phyloP scores from a whole-genome alignment of 495 filamentous ascomycete genomes.

The Talaromyces borbonicus region DNA sequence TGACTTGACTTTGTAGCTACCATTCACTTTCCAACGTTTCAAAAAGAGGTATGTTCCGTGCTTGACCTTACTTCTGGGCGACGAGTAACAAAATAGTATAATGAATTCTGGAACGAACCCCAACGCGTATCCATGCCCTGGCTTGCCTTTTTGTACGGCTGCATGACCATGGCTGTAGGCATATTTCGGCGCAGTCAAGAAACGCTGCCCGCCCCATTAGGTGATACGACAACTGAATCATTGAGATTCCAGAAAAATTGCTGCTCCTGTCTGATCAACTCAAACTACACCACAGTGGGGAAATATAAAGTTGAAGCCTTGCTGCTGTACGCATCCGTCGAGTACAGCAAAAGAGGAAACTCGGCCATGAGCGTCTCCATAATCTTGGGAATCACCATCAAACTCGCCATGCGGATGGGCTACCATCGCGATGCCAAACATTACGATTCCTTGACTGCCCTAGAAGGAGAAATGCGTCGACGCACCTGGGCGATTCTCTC shows the following conservation, averaged over 20 bases:
- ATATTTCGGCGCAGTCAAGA: constrained; percentile 22
- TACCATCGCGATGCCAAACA: constrained; percentile 36
- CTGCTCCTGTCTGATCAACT: constrained; percentile 24
- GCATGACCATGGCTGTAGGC: constrained; percentile 23
- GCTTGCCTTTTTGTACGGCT: constrained; percentile 27
- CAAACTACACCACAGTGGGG: constrained; percentile 25
- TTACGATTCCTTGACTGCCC: constrained; percentile 26
- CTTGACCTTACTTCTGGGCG: not conserved
- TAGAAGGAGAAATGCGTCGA: constrained; percentile 37
- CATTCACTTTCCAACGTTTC: constrained; percentile 37
- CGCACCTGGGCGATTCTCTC: constrained; percentile 29
- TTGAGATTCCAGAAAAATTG: constrained; percentile 19
- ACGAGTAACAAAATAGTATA: constrained; percentile 16
- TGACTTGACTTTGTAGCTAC: constrained; percentile 16
- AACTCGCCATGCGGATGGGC: constrained; percentile 35
- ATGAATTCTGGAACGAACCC: constrained; percentile 26
- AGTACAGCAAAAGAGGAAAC: constrained; percentile 29
- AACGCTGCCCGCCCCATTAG: constrained; percentile 14
- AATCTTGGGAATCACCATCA: constrained; percentile 28
- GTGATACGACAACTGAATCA: constrained; percentile 13
- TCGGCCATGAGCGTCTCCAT: constrained; percentile 26
- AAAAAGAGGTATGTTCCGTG: constrained; percentile 15
- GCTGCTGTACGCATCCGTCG: constrained; percentile 25
- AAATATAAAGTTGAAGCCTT: constrained; percentile 29
- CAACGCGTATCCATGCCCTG: constrained; percentile 24